Conservation (phyloP, 306 rosid genomes). For the Pyrus betulifolia region DNA sequence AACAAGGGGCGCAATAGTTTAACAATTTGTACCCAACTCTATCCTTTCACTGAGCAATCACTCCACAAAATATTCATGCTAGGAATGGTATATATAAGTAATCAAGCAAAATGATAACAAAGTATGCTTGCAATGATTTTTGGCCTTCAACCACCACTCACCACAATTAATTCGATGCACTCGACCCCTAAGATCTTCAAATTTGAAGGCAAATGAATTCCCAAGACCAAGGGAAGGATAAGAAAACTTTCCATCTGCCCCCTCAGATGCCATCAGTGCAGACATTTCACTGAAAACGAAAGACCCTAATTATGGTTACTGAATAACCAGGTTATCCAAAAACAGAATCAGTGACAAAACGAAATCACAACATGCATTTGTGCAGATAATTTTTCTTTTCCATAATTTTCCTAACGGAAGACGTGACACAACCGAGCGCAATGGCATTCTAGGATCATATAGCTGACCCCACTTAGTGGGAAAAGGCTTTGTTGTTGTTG, state of each 20-base stretch:
- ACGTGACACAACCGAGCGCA: no score
- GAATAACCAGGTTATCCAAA: slow-evolving; percentile 8
- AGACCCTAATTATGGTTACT: slow-evolving; percentile 3
- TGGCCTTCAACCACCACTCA: slow-evolving; percentile 31
- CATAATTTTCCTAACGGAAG: no score
- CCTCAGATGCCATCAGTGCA: slow-evolving; percentile 63
- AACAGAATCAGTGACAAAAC: slow-evolving; percentile 11
- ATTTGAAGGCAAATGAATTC: slow-evolving; percentile 71
- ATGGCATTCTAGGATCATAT: no score
- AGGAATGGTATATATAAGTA: background rate
- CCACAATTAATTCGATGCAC: slow-evolving; percentile 78
- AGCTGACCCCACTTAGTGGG: no score
- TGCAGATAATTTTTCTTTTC: background rate
- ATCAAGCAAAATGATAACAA: background rate
- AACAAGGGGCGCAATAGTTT: background rate
- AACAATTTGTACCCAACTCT: background rate
- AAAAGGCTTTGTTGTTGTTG: no score
- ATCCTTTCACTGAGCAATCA: background rate
- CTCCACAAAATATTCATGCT: background rate
- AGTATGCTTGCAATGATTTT: slow-evolving; percentile 4
- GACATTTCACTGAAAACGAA: slow-evolving; percentile 69
- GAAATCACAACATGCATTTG: background rate
- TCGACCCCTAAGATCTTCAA: slow-evolving; percentile 72
- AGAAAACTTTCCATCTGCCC: slow-evolving; percentile 34
- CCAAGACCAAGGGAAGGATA: slow-evolving; percentile 59